Evolutionary conservation across 2,329 filamentous ascomycete species (phyloP), one percentile per base, ranked within the genome.

Genomic region (Trichophyton simii): DNA sequence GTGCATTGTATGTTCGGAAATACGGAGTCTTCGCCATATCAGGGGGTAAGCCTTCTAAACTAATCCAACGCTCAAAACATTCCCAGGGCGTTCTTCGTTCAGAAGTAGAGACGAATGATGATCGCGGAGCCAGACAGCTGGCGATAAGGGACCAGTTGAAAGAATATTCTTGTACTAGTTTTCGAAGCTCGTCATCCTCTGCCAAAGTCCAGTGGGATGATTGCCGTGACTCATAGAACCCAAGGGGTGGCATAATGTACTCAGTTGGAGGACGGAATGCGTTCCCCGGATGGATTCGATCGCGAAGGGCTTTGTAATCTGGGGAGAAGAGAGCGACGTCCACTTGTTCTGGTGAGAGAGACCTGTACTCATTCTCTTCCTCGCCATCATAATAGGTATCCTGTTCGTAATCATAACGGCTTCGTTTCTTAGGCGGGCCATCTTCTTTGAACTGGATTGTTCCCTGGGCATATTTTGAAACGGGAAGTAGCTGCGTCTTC

Each of bases 111-210:
- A 85, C 82, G 69, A 90, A 95, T 13, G 85, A 72, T 0, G 90
- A 95, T 59, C 84, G 84, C 15, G 87, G 82, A 1, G 84, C 82
- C 60, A 97, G 78, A 63, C 92, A 86, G 67, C 84, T 88, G 0
- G 91, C 89, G 60, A 97, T 96, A 3, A 99, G 79, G 2, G 91
- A 95, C 94, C 94, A 99, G 68, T 99, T 99, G 77, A 96, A 97
- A 0, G 90, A 90, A 70, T 94, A 95, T 65, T 97, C 90, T 67
- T 90, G 88, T 18, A 96, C 94, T 46, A 95, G 80, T 54, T 81
- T 82, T 60, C 89, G 86, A 5, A 99, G 79, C 72, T 95, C 90
- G 67, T 97, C 91, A 67, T 99, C 94, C 71, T 99, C 94, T 2
- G 87, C 80, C 70, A 84, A 82, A 0, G 90, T 89, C 94, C 94